These are phyloP conservation scores for Phytophthora lateralis DNA, from an alignment of 352 stramenopile genomes.

Conservation along the genomic window DNA sequence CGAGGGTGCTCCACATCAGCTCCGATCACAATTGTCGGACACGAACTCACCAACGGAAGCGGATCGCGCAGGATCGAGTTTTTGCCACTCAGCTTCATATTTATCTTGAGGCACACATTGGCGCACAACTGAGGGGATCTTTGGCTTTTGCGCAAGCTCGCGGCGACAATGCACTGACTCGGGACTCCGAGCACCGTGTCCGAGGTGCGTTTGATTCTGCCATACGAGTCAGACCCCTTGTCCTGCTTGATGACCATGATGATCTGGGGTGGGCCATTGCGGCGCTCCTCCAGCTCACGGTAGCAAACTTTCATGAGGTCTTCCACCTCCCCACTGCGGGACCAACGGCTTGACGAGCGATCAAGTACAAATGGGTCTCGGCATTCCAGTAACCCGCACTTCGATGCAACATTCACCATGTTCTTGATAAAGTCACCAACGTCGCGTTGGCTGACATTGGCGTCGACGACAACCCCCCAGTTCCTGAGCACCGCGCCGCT, in stretches of 20 bases:
- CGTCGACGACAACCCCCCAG: constrained; percentile 61
- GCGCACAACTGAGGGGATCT: constrained; percentile 45
- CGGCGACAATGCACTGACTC: constrained; percentile 64
- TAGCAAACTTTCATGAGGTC: constrained; percentile 64
- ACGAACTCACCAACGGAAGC: constrained; percentile 43
- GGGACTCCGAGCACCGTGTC: constrained; percentile 69
- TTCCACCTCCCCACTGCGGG: constrained; percentile 43
- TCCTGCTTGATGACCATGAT: constrained; percentile 61
- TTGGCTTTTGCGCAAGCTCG: constrained; percentile 44
- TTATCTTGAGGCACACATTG: constrained; percentile 77
- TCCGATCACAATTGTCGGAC: constrained; percentile 76
- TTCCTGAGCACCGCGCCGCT: constrained; percentile 42
- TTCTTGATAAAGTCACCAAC: constrained; percentile 44
- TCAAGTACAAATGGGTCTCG: constrained; percentile 30
- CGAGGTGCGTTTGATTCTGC: constrained; percentile 66
- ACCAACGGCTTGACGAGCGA: background rate
- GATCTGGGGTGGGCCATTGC: constrained; percentile 40
- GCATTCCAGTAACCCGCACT: constrained; percentile 41
- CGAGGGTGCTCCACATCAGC: constrained; percentile 74
- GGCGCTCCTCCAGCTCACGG: constrained; percentile 36
- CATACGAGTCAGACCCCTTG: constrained; percentile 44
- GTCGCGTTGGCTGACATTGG: constrained; percentile 31
- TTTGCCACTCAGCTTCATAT: constrained; percentile 72
- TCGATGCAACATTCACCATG: constrained; percentile 37
- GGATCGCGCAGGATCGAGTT: constrained; percentile 57